Evolutionary conservation across 1,284 basidiomycete species (phyloP), one percentile per base, ranked within the genome.

Genomic region (Prillingera fragicola): DNA sequence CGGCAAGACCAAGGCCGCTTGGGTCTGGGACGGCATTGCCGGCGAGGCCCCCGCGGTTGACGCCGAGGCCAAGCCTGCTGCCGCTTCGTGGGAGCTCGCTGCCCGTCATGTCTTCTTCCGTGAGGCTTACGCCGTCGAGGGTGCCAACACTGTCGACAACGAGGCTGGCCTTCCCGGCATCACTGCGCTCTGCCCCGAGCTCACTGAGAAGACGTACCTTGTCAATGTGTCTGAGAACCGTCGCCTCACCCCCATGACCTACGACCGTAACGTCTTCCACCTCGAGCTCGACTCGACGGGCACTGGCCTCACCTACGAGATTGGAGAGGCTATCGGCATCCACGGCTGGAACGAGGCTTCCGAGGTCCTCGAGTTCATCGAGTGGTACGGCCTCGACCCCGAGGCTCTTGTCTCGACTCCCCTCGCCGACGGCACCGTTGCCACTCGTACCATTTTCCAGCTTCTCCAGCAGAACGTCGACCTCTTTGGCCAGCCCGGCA

Each of bases 191-290:
- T 85, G 85, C 29, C 95, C 94, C 19, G 90, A 95, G 63, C 67
- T 87, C 28, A 75, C 84, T 13, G 95, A 97, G 55, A 83, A 86
- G 65, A 97, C 90, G 25, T 97, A 80, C 80, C 81, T 97, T 52
- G 83, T 97, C 50, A 91, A 85, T 15, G 92, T 92, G 65, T 81
- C 84, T 7, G 92, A 96, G 71, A 97, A 97, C 75, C 82, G 84
- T 41, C 87, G 94, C 25, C 80, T 98, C 42, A 98, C 94, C 1
- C 95, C 95, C 27, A 71, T 80, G 57, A 88, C 94, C 55, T 98
- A 98, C 73, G 88, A 97, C 73, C 87, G 95, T 55, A 97, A 98
- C 71, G 90, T 98, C 46, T 98, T 98, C 79, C 94, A 98, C 74
- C 80, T 98, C 67, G 94, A 97, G 76, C 90, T 98, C 68, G 83